Percentiles rank a stretch among this genome's conserved stretches.
These are phyloP conservation scores for Aschersonia sp. DNA, from an alignment of 2,329 filamentous ascomycete genomes.

Conservation along the genomic window DNA sequence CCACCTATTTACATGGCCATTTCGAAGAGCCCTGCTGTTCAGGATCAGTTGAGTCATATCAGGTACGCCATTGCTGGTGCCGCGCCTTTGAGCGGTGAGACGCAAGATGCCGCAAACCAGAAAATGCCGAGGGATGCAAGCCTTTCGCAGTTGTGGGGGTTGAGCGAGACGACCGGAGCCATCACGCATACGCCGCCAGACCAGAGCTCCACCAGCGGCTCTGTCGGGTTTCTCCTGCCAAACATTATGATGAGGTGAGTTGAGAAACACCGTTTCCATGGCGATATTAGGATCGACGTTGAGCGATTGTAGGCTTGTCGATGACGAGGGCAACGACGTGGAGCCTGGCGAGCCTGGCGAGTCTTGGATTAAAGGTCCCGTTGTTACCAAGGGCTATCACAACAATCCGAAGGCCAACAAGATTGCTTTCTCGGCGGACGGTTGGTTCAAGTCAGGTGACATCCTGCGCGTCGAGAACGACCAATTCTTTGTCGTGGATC, in stretches of 20 bases:
- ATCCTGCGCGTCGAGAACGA: constrained; percentile 57
- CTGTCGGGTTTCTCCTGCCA: constrained; percentile 20
- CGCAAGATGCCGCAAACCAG: constrained; percentile 33
- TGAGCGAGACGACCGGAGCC: constrained; percentile 38
- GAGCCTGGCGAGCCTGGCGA: constrained; percentile 35
- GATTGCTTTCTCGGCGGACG: constrained; percentile 35
- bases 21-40: constrained; percentile 39
- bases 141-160: constrained; percentile 40
- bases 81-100: constrained; percentile 38
- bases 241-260: constrained; percentile 14
- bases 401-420: constrained; percentile 52
- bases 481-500: constrained; percentile 66
- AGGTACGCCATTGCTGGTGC: constrained; percentile 35
- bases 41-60: constrained; percentile 37
- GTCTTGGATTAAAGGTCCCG: constrained; percentile 54
- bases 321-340: constrained; percentile 24
- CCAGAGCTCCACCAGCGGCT: constrained; percentile 27
- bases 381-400: constrained; percentile 57
- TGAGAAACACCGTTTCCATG: too few species aligned
- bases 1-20: constrained; percentile 47
- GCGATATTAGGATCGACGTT: too few species aligned
- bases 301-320: constrained; percentile 15
- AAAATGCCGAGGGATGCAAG: constrained; percentile 28
- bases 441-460: constrained; percentile 71
- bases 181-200: constrained; percentile 29